Evolutionary conservation across 2,329 filamentous ascomycete species (phyloP), one percentile per base, ranked within the genome.

Genomic region (Sporothrix schenckii): DNA sequence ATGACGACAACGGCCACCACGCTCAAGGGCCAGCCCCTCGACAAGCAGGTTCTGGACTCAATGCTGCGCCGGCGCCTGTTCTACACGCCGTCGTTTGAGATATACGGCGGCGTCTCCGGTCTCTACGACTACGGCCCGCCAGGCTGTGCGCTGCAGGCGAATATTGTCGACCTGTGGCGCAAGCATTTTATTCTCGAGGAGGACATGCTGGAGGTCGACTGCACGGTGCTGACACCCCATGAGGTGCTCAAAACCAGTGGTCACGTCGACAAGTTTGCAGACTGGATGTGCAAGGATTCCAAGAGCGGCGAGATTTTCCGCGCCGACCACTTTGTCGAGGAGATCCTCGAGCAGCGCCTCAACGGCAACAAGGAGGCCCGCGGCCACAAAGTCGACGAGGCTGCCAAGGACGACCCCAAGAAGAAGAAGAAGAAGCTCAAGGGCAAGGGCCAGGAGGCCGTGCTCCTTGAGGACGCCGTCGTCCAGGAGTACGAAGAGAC

Each of bases 251-350:
- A 98, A 87, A 97, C 94, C 69, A 92, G 89, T 80, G 95, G 95
- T 74, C 95, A 99, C 83, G 95, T 98, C 74, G 94, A 97, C 81
- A 97, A 97, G 82, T 98, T 98, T 78, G 92, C 93, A 81, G 94
- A 98, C 81, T 98, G 92, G 92, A 97, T 98, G 94, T 97, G 92
- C 89, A 97, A 97, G 82, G 95, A 99, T 81, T 93, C 94, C 73
- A 96, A 97, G 86, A 97, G 91, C 77, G 95, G 95, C 79, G 95
- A 99, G 81, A 97, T 97, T 78, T 89, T 99, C 79, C 89, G 95
- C 76, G 93, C 95, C 71, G 95, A 99, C 79, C 95, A 99, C 83
- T 88, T 98, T 77, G 94, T 99, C 75, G 94, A 98, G 85, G 92
- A 97, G 76, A 89, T 97, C 50, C 88, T 99, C 68, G 94, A 97